phyloP scores from a whole-genome alignment of 2,329 filamentous ascomycete species.

The Paraphoma sp. region DNA sequence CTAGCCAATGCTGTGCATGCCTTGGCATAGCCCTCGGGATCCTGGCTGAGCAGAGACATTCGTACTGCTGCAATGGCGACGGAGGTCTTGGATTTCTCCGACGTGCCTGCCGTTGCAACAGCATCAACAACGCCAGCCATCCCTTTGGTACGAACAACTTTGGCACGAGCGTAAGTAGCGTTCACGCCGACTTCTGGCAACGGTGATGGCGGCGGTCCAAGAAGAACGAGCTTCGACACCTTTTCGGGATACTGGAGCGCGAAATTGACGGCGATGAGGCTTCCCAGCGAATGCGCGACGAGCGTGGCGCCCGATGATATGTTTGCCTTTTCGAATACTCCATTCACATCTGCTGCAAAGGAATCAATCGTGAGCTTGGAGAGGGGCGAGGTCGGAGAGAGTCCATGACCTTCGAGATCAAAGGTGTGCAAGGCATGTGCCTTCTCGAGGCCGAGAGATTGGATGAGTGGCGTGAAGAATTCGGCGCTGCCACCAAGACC shows the following conservation, averaged over 20 bases:
- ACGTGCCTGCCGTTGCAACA: slow-evolving; percentile 47
- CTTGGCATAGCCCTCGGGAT: slow-evolving; percentile 64
- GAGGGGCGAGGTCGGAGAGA: slow-evolving; percentile 58
- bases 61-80: slow-evolving; percentile 54
- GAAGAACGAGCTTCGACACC: slow-evolving; percentile 54
- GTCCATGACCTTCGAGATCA: slow-evolving; percentile 64
- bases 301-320: slow-evolving; percentile 48
- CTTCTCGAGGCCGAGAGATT: slow-evolving; percentile 37
- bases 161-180: slow-evolving; percentile 45
- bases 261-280: slow-evolving; percentile 56
- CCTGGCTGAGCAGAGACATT: slow-evolving; percentile 55
- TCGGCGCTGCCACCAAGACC: slow-evolving; percentile 59
- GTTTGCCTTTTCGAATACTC: slow-evolving; percentile 46
- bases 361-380: slow-evolving; percentile 54
- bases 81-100: slow-evolving; percentile 42
- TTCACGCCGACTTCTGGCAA: slow-evolving; percentile 47
- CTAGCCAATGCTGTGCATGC: slow-evolving; percentile 58
- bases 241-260: slow-evolving; percentile 49
- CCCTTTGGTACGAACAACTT: slow-evolving; percentile 52
- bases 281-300: slow-evolving; percentile 61
- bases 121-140: slow-evolving; percentile 53
- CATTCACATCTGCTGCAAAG: slow-evolving; percentile 52
- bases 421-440: slow-evolving; percentile 52
- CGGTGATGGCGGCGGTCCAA: slow-evolving; percentile 57
- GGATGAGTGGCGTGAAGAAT: slow-evolving; percentile 56